These are phyloP conservation scores for Fusarium sp. DNA, from an alignment of 2,329 filamentous ascomycete species.

Conservation along the genomic window DNA sequence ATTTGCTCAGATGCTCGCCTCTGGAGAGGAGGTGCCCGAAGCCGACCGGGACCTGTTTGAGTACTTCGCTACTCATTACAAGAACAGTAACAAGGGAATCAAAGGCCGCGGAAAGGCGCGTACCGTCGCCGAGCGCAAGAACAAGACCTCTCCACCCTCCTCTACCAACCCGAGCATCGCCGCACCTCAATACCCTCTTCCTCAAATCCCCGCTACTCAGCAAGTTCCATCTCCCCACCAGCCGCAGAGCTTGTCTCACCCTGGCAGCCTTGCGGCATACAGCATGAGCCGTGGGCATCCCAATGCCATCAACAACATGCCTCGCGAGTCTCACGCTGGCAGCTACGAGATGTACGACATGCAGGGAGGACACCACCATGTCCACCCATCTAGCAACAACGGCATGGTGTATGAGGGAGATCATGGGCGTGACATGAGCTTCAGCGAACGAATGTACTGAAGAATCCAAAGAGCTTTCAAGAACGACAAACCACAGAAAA, in stretches of 20 bases:
- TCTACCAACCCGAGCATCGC: constrained; percentile 31
- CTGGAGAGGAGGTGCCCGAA: constrained; percentile 70
- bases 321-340: constrained; percentile 51
- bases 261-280: constrained; percentile 52
- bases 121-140: constrained; percentile 66
- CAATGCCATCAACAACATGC: constrained; percentile 47
- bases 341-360: constrained; percentile 65
- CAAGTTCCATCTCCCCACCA: constrained; percentile 37
- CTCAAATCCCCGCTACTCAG: constrained; percentile 46
- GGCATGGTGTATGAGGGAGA: constrained; percentile 64
- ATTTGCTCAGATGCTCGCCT: constrained; percentile 75
- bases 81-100: constrained; percentile 98
- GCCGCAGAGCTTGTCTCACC: constrained; percentile 49
- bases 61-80: constrained; percentile 91
- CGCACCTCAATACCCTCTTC: constrained; percentile 46
- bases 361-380: constrained; percentile 54
- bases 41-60: constrained; percentile 83
- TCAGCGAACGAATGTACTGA: constrained; percentile 63
- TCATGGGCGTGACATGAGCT: constrained; percentile 58
- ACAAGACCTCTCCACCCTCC: constrained; percentile 49
- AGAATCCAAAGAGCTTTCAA: neutral
- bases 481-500: constrained; percentile 15
- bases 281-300: constrained; percentile 51
- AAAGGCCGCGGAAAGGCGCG: constrained; percentile 93
- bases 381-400: constrained; percentile 42